Evolutionary conservation across 768 basidiomycete genomes (phyloP).

Genomic region (Psilocybe cubensis): DNA sequence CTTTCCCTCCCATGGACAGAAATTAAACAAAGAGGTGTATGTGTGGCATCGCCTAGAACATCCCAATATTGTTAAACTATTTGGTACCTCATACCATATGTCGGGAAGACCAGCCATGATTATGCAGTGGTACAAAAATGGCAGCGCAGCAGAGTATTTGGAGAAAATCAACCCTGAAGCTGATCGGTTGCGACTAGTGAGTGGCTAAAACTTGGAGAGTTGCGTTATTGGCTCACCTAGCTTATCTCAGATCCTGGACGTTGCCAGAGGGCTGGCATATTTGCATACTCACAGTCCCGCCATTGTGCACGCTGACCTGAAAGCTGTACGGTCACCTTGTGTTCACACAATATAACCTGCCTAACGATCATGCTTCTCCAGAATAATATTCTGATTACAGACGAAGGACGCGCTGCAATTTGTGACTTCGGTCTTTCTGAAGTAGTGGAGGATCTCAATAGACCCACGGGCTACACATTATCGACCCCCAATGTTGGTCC

Average conservation of each 20-base stretch:
- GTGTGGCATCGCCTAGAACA: conserved; percentile 54
- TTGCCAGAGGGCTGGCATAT: conserved; percentile 45
- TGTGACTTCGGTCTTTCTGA: conserved; percentile 50
- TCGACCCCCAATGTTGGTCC: conserved; percentile 33
- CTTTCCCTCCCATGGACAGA: conserved; percentile 24
- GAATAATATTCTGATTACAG: conserved; percentile 51
- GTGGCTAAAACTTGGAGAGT: conserved; percentile 6
- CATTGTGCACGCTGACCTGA: conserved; percentile 35
- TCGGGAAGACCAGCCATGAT: conserved; percentile 39
- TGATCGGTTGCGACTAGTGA: conserved; percentile 41
- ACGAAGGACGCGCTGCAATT: conserved; percentile 40
- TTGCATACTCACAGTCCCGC: conserved; percentile 43
- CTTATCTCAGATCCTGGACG: conserved; percentile 44
- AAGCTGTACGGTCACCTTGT: conserved; percentile 25
- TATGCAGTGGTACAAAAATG: conserved; percentile 52
- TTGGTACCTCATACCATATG: conserved; percentile 47
- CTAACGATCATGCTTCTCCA: conserved; percentile 14
- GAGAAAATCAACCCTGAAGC: conserved; percentile 31
- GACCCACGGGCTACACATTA: conserved; percentile 31
- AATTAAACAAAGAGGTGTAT: conserved; percentile 47
- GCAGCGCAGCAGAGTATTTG: conserved; percentile 48
- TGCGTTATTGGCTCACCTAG: no score
- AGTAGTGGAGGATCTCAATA: conserved; percentile 31
- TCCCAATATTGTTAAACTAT: conserved; percentile 50
- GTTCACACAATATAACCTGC: not conserved